Conservation (phyloP, 1,284 basidiomycete genomes). For the Malassezia equina region DNA sequence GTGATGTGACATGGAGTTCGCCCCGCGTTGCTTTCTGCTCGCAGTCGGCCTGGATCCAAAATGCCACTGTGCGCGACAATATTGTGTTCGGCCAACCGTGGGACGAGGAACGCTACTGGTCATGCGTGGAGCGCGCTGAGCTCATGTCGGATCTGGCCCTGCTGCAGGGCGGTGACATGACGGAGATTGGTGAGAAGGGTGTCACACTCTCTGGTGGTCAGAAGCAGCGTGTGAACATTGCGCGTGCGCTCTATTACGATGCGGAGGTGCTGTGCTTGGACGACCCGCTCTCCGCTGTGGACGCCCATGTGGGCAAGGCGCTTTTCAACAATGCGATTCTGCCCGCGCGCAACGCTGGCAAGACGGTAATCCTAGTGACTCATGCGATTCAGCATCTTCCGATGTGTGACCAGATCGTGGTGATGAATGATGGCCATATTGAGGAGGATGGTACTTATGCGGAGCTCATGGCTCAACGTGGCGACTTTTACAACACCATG, state of each 20-base stretch:
- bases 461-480: slow-evolving; percentile 55
- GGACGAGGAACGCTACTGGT: slow-evolving; percentile 53
- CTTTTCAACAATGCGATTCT: slow-evolving; percentile 45
- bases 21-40: slow-evolving; percentile 62
- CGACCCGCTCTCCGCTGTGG: slow-evolving; percentile 60
- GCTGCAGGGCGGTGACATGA: slow-evolving; percentile 64
- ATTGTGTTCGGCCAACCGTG: slow-evolving; percentile 50
- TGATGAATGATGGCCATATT: slow-evolving; percentile 62
- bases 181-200: slow-evolving; percentile 55
- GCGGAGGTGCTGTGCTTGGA: slow-evolving; percentile 62
- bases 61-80: slow-evolving; percentile 59
- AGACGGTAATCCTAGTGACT: slow-evolving; percentile 46
- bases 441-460: slow-evolving; percentile 59
- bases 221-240: slow-evolving; percentile 63
- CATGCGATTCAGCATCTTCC: slow-evolving; percentile 55
- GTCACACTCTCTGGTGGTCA: slow-evolving; percentile 54
- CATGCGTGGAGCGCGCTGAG: slow-evolving; percentile 32
- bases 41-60: slow-evolving; percentile 81
- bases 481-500: slow-evolving; percentile 51
- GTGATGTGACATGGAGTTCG: slow-evolving; percentile 38
- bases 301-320: slow-evolving; percentile 47
- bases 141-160: slow-evolving; percentile 58
- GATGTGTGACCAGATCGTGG: slow-evolving; percentile 57
- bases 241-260: slow-evolving; percentile 62
- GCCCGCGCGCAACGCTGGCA: slow-evolving; percentile 24